Conservation (phyloP, 768 basidiomycete genomes). For the Lentinula sp. region DNA sequence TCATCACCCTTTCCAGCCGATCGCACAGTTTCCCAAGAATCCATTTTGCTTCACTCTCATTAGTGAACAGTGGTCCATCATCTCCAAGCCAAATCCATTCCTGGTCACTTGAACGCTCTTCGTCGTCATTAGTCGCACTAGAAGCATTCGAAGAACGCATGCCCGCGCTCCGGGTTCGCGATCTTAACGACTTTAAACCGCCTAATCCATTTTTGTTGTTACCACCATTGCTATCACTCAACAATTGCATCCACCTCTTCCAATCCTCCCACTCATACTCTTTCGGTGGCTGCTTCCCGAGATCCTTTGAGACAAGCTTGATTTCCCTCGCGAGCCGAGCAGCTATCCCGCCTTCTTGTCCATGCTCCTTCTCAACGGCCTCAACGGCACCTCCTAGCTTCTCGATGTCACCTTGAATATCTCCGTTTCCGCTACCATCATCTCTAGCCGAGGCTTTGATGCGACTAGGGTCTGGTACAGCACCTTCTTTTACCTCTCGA, state of each 20-base stretch:
- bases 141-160: background rate
- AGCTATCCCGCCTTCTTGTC: conserved; percentile 19
- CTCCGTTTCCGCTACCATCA: background rate
- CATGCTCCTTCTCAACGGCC: conserved; percentile 19
- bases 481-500: conserved; percentile 5
- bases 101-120: background rate
- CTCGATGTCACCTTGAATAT: conserved; percentile 19
- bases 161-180: background rate
- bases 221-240: conserved; percentile 14
- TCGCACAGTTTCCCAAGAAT: conserved; percentile 26
- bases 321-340: conserved; percentile 25
- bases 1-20: conserved; percentile 25
- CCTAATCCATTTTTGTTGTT: background rate
- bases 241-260: conserved; percentile 24
- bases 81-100: conserved; percentile 33
- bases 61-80: conserved; percentile 32
- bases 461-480: background rate
- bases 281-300: conserved; percentile 17
- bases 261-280: conserved; percentile 33
- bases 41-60: conserved; percentile 30
- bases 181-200: conserved; percentile 2
- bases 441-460: background rate
- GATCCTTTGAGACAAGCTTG: conserved; percentile 21
- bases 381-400: conserved; percentile 29
- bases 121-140: background rate